Conservation (phyloP, 768 basidiomycete species). For the Leccinum incarnatum region DNA sequence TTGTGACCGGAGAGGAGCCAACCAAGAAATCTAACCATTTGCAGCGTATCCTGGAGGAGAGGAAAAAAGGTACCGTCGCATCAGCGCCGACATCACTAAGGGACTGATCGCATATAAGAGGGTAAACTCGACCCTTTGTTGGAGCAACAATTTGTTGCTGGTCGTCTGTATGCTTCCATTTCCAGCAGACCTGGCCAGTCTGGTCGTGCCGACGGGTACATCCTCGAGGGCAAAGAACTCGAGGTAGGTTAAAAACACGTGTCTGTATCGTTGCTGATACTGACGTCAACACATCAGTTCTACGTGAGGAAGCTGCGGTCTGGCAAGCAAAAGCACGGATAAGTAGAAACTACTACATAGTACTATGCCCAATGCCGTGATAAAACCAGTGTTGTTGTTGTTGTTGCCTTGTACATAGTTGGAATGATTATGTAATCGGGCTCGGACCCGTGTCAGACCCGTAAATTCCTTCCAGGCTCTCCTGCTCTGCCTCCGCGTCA, state of each 20-base stretch:
- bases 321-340: constrained; percentile 92
- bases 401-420: background rate
- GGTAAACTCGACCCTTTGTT: constrained; percentile 90
- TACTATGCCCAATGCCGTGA: too few species aligned
- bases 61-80: constrained; percentile 73
- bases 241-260: constrained; percentile 55
- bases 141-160: constrained; percentile 87
- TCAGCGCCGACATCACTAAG: background rate
- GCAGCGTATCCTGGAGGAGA: constrained; percentile 82
- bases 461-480: constrained; percentile 23
- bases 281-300: constrained; percentile 55
- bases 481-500: constrained; percentile 33
- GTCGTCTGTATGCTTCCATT: constrained; percentile 92
- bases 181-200: constrained; percentile 96
- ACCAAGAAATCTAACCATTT: constrained; percentile 90
- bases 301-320: constrained; percentile 92
- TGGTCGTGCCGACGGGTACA: constrained; percentile 94
- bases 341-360: constrained; percentile 21
- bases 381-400: too few species aligned
- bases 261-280: constrained; percentile 1
- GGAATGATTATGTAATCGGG: constrained; percentile 23
- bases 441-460: constrained; percentile 25
- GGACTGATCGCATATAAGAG: constrained; percentile 43
- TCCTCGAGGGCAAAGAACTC: constrained; percentile 97
- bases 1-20: constrained; percentile 47